Evolutionary conservation across 23 red algal species (phyloP).

Genomic region (Gracilaria domingensis): DNA sequence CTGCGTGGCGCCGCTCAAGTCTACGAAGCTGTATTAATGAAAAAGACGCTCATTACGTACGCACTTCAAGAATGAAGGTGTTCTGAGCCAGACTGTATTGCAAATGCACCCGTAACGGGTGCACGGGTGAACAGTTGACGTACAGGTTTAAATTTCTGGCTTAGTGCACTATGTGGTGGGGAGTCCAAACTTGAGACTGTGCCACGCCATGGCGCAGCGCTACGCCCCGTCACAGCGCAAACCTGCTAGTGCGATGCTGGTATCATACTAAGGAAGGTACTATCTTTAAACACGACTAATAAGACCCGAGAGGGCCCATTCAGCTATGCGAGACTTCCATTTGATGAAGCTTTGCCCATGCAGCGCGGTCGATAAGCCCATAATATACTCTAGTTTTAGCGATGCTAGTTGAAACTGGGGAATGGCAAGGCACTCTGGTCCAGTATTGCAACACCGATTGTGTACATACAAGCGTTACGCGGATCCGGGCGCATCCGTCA

Average conservation of each 20-base stretch:
- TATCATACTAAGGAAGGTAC: too few relatives aligned
- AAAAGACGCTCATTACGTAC: neutral
- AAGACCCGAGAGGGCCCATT: too few relatives aligned
- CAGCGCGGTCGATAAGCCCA: too few relatives aligned
- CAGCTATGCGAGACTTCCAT: neutral
- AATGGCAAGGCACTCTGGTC: neutral
- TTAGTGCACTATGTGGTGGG: too few relatives aligned
- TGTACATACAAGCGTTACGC: neutral
- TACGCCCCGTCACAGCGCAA: neutral
- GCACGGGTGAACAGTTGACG: too few relatives aligned
- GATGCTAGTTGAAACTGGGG: neutral
- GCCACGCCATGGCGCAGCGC: slow-evolving; percentile 5
- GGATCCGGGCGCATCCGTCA: neutral
- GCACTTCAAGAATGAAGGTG: neutral
- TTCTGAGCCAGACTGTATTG: neutral
- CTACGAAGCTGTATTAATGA: neutral
- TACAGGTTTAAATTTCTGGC: slow-evolving; percentile 19
- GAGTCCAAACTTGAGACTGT: too few relatives aligned
- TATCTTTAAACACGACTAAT: too few relatives aligned
- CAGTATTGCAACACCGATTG: neutral
- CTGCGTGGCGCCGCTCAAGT: neutral
- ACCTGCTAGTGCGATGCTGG: too few relatives aligned
- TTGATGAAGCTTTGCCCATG: neutral
- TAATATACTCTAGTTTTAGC: too few relatives aligned
- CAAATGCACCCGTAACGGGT: too few relatives aligned